Percentiles rank a stretch among this genome's conserved stretches.
These are phyloP conservation scores for Ceriops tagal DNA, from an alignment of 345 rosid genomes.

Conservation along the genomic window DNA sequence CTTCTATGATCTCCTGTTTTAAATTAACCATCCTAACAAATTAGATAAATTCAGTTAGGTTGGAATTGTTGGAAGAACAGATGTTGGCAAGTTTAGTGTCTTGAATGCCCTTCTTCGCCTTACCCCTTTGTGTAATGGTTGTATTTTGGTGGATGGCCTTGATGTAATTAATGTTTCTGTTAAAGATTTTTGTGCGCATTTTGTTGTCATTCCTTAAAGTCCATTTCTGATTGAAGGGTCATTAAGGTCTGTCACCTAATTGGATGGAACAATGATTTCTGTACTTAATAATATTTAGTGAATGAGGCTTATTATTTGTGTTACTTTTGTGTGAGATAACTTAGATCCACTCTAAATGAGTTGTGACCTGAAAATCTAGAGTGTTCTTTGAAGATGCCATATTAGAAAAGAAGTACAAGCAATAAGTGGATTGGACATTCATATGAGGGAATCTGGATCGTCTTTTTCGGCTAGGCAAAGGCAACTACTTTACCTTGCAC, in stretches of 20 bases:
- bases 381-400: slow-evolving; percentile 67
- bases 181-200: slow-evolving; percentile 70
- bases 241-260: slow-evolving; percentile 41
- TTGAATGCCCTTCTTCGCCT: slow-evolving; percentile 89
- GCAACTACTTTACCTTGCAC: slow-evolving; percentile 88
- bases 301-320: background rate
- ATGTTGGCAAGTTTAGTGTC: slow-evolving; percentile 87
- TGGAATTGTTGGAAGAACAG: slow-evolving; percentile 91
- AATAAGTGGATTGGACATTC: slow-evolving; percentile 68
- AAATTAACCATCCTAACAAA: background rate
- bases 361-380: slow-evolving; percentile 64
- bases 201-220: slow-evolving; percentile 85
- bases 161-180: slow-evolving; percentile 56
- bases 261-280: background rate
- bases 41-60: slow-evolving; percentile 42
- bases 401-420: slow-evolving; percentile 69
- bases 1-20: slow-evolving; percentile 9
- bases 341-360: slow-evolving; percentile 61
- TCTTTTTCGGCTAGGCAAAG: slow-evolving; percentile 86
- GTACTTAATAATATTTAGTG: background rate
- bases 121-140: slow-evolving; percentile 53
- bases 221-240: slow-evolving; percentile 88
- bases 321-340: slow-evolving; percentile 47
- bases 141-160: slow-evolving; percentile 66
- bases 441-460: slow-evolving; percentile 58